Evolutionary conservation across 495 filamentous ascomycete genomes (phyloP).

Genomic region (Penicillium manginii): DNA sequence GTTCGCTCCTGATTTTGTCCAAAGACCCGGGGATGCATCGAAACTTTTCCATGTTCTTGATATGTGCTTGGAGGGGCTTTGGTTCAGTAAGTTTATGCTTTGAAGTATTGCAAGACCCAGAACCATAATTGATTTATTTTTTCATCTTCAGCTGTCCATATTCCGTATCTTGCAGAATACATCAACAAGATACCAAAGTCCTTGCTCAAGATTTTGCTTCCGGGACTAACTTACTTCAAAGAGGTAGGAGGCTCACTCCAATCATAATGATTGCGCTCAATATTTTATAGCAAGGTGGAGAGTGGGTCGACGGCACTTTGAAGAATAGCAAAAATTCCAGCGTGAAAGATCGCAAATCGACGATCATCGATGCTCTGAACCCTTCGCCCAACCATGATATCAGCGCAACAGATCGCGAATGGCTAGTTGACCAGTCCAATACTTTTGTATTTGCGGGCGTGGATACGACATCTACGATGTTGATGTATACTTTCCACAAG

Average conservation of each 20-base stretch:
- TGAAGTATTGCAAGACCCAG: neutral
- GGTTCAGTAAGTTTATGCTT: neutral
- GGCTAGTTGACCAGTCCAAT: conserved; percentile 2
- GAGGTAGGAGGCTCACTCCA: neutral
- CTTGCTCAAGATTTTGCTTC: neutral
- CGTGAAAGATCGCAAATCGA: neutral
- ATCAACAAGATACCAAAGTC: neutral
- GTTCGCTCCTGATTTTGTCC: neutral
- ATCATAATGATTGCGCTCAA: neutral
- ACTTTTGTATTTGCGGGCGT: neutral
- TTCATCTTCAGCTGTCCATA: neutral
- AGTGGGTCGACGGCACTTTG: neutral
- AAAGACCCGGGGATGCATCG: neutral
- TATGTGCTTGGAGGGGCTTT: conserved; percentile 3
- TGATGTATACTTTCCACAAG: conserved; percentile 6
- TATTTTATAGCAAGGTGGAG: neutral
- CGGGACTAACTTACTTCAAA: neutral
- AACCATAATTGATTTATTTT: neutral
- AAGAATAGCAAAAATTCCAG: neutral
- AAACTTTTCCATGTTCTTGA: conserved; percentile 3
- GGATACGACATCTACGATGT: conserved; percentile 3
- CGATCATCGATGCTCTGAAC: neutral
- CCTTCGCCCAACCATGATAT: neutral
- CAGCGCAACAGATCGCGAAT: neutral
- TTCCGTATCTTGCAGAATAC: conserved; percentile 1